These are phyloP conservation scores for Naganishia sp. DNA, from an alignment of 1,284 basidiomycete genomes.

Conservation along the genomic window DNA sequence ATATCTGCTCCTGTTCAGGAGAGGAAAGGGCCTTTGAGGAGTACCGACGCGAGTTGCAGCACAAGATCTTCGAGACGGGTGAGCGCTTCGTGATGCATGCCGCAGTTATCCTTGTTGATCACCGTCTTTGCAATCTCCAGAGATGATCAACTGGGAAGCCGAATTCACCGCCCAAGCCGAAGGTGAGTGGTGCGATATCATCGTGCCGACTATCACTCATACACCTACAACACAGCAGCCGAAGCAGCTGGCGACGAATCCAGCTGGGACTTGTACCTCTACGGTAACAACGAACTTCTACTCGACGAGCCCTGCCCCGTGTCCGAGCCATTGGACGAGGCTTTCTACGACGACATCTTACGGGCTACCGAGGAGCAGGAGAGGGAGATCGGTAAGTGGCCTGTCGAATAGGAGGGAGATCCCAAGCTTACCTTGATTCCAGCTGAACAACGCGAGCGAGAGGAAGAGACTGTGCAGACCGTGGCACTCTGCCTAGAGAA, in stretches of 20 bases:
- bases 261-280: constrained; percentile 1
- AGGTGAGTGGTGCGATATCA: too few species aligned
- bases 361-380: neutral
- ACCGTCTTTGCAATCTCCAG: too few species aligned
- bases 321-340: constrained; percentile 6
- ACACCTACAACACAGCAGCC: too few species aligned
- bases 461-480: neutral
- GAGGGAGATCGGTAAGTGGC: neutral
- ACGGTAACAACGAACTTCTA: constrained; percentile 1
- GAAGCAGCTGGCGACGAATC: neutral
- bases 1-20: too few species aligned
- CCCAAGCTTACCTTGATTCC: neutral
- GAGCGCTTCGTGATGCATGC: too few species aligned
- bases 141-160: too few species aligned
- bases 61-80: too few species aligned
- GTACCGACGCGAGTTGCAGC: too few species aligned
- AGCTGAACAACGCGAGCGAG: neutral
- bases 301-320: neutral
- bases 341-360: neutral
- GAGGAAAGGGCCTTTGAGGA: too few species aligned
- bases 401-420: neutral
- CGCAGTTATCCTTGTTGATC: too few species aligned
- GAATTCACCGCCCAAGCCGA: too few species aligned
- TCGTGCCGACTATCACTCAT: too few species aligned
- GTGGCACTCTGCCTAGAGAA: neutral